These are phyloP conservation scores for Venturiaceae sp. DNA, from an alignment of 2,329 filamentous ascomycete genomes.

Conservation along the genomic window DNA sequence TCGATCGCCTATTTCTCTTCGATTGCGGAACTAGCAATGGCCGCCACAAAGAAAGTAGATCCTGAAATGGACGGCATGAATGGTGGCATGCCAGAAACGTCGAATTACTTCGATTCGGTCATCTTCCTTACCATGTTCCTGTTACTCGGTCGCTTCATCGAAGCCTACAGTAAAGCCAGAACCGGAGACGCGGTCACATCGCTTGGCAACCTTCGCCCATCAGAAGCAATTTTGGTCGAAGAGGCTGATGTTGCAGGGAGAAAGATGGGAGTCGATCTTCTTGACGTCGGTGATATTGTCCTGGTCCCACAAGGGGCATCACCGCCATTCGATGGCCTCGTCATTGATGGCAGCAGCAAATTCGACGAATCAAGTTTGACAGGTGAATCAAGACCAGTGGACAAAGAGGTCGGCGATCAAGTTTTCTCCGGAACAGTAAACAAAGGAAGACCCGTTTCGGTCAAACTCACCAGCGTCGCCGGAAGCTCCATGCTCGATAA, in stretches of 20 bases:
- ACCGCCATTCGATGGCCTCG: slow-evolving; percentile 69
- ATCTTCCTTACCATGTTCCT: slow-evolving; percentile 88
- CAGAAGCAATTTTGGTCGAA: slow-evolving; percentile 62
- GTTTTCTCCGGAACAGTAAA: slow-evolving; percentile 70
- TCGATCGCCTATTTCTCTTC: slow-evolving; percentile 82
- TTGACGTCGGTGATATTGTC: slow-evolving; percentile 49
- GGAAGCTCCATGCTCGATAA: slow-evolving; percentile 71
- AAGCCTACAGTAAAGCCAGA: slow-evolving; percentile 85
- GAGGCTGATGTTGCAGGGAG: slow-evolving; percentile 22
- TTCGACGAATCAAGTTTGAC: slow-evolving; percentile 92
- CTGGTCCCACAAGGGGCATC: slow-evolving; percentile 70
- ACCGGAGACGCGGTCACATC: slow-evolving; percentile 79
- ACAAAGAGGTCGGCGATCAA: slow-evolving; percentile 51
- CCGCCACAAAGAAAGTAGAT: slow-evolving; percentile 31
- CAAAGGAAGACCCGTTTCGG: slow-evolving; percentile 51
- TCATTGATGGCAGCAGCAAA: slow-evolving; percentile 47
- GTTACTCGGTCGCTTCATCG: slow-evolving; percentile 61
- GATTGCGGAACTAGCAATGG: slow-evolving; percentile 61
- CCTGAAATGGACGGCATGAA: slow-evolving; percentile 13
- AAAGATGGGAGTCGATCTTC: slow-evolving; percentile 53
- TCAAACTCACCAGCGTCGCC: slow-evolving; percentile 53
- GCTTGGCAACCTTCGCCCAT: slow-evolving; percentile 67
- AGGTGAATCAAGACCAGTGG: slow-evolving; percentile 60
- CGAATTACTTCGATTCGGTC: slow-evolving; percentile 79
- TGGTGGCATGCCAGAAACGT: slow-evolving; percentile 15